A percentile compares a stretch with the other conserved stretches of the same genome.
Conservation (phyloP, 2,329 filamentous ascomycete species). For the Ophiostoma ulmi region DNA sequence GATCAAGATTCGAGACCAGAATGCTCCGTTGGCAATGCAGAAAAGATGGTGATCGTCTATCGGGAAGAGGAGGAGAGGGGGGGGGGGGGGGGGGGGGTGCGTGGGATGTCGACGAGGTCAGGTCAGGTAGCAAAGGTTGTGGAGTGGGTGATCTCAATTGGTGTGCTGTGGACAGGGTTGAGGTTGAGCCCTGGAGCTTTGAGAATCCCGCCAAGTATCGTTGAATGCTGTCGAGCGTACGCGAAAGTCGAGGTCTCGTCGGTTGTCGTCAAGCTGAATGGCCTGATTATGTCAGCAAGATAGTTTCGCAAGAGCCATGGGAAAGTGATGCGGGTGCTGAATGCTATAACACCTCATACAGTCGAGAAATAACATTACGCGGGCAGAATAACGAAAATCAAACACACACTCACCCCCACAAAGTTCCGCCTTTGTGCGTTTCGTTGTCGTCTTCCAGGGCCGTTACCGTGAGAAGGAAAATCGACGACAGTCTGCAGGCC, state of each 20-base stretch:
- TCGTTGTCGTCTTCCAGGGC: background rate
- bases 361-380: background rate
- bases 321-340: background rate
- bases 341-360: background rate
- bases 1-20: background rate
- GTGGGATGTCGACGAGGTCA: conserved; percentile 6
- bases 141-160: conserved; percentile 4
- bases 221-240: background rate
- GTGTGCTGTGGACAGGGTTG: background rate
- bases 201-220: background rate
- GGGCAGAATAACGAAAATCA: background rate
- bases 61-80: background rate
- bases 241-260: background rate
- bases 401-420: background rate
- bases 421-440: conserved; percentile 7
- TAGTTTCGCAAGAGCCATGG: background rate
- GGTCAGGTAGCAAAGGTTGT: conserved; percentile 2
- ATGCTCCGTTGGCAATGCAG: background rate
- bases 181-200: background rate
- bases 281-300: background rate
- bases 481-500: background rate
- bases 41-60: background rate
- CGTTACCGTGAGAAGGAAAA: background rate
- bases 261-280: background rate
- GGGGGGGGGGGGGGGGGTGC: background rate